These are phyloP conservation scores for Fragaria nilgerrensis DNA, from an alignment of 306 rosid species.

Conservation along the genomic window DNA sequence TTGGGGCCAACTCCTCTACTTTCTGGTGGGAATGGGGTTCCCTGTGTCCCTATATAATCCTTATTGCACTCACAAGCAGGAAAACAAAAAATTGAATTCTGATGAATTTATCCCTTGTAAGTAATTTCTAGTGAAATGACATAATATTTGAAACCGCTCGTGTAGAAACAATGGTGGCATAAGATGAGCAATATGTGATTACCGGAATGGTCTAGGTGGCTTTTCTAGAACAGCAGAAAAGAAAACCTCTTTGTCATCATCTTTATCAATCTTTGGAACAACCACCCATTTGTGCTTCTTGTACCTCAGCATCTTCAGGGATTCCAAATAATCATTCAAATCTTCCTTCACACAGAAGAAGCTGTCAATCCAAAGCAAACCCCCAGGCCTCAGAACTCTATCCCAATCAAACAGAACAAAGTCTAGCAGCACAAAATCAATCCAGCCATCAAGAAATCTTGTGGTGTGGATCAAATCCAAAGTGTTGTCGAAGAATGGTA, in stretches of 20 bases:
- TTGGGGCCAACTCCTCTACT: neutral
- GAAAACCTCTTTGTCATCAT: conserved; percentile 63
- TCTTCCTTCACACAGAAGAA: conserved; percentile 69
- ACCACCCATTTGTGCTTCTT: conserved; percentile 63
- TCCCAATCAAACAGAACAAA: conserved; percentile 76
- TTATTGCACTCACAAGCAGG: neutral
- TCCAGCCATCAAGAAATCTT: conserved; percentile 80
- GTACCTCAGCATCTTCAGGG: conserved; percentile 55
- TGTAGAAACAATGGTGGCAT: neutral
- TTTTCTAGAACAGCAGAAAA: conserved; percentile 76
- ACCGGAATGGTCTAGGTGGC: conserved; percentile 65
- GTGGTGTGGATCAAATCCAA: conserved; percentile 79
- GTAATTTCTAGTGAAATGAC: neutral
- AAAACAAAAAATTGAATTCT: neutral
- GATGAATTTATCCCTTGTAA: neutral
- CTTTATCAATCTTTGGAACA: conserved; percentile 71
- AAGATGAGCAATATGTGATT: conserved; percentile 8
- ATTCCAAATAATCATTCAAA: conserved; percentile 57
- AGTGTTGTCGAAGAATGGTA: conserved; percentile 70
- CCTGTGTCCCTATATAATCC: neutral
- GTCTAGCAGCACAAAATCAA: conserved; percentile 64
- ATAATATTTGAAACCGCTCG: neutral
- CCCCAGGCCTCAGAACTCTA: conserved; percentile 75
- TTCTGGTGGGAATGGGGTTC: neutral
- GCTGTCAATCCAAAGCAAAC: conserved; percentile 75